phyloP scores from a whole-genome alignment of 352 stramenopile species.

The Phytophthora hibernalis region DNA sequence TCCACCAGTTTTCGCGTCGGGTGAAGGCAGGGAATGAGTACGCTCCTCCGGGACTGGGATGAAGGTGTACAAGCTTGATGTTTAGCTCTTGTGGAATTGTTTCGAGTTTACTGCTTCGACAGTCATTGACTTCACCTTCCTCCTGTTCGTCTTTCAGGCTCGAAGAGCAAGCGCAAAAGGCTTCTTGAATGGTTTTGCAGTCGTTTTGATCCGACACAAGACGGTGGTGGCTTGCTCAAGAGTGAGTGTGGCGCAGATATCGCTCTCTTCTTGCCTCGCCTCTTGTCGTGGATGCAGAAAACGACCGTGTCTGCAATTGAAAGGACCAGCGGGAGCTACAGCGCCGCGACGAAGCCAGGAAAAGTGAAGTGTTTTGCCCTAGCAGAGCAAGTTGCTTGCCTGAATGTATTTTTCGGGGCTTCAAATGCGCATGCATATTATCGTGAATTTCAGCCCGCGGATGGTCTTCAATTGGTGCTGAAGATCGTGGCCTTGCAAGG shows the following conservation, averaged over 20 bases:
- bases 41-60: slow-evolving; percentile 71
- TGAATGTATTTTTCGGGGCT: slow-evolving; percentile 60
- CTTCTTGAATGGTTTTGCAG: slow-evolving; percentile 61
- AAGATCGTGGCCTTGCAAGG: slow-evolving; percentile 40
- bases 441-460: slow-evolving; percentile 60
- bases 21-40: slow-evolving; percentile 33
- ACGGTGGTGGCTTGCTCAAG: slow-evolving; percentile 41
- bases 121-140: neutral
- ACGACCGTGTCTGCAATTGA: slow-evolving; percentile 22
- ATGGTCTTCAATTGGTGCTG: slow-evolving; percentile 58
- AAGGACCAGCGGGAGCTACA: slow-evolving; percentile 14
- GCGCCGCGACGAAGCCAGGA: neutral
- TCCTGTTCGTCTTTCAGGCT: slow-evolving; percentile 37
- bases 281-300: slow-evolving; percentile 78
- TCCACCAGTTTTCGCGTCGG: neutral
- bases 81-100: slow-evolving; percentile 6
- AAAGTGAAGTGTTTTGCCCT: slow-evolving; percentile 39
- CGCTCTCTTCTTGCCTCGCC: slow-evolving; percentile 63
- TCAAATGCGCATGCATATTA: slow-evolving; percentile 49
- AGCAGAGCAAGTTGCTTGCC: slow-evolving; percentile 53
- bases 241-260: slow-evolving; percentile 52
- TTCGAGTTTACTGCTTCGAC: neutral
- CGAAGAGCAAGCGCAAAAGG: slow-evolving; percentile 56
- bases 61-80: slow-evolving; percentile 46
- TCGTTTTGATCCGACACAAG: slow-evolving; percentile 31